phyloP scores from a whole-genome alignment of 139 green algal species.

The Picochlorum sp. region DNA sequence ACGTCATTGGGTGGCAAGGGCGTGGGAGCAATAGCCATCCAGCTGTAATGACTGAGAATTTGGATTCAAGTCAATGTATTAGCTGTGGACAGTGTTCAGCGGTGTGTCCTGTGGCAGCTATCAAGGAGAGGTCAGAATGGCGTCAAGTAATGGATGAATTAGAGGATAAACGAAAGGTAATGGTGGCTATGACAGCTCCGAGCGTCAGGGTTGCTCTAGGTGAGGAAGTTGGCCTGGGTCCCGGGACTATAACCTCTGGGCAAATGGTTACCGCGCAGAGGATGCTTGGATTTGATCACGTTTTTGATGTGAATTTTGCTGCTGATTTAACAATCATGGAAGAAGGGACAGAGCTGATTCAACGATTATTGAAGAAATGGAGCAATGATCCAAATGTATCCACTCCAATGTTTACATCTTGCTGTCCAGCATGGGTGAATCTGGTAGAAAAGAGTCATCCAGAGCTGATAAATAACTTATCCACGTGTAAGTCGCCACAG shows the following conservation, averaged over 20 bases:
- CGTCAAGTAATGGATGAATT: slow-evolving; percentile 24
- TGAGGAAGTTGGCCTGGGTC: slow-evolving; percentile 36
- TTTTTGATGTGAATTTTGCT: slow-evolving; percentile 36
- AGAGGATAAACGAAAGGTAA: slow-evolving; percentile 32
- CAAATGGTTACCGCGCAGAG: slow-evolving; percentile 43
- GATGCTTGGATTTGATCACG: slow-evolving; percentile 47
- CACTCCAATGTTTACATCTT: slow-evolving; percentile 67
- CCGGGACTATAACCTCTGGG: slow-evolving; percentile 23
- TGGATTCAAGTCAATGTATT: slow-evolving; percentile 23
- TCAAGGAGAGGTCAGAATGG: slow-evolving; percentile 31
- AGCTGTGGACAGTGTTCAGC: slow-evolving; percentile 31
- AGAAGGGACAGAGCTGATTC: slow-evolving; percentile 48
- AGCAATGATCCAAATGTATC: not conserved
- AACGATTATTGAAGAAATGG: slow-evolving; percentile 17
- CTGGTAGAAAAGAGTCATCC: slow-evolving; percentile 55
- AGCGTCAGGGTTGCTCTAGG: slow-evolving; percentile 47
- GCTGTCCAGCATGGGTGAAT: slow-evolving; percentile 43
- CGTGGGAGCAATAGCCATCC: slow-evolving; percentile 22
- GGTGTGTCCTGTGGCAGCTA: slow-evolving; percentile 34
- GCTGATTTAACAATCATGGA: slow-evolving; percentile 71
- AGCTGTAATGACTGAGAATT: slow-evolving; percentile 4
- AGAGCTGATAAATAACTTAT: slow-evolving; percentile 60
- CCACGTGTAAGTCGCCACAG: slow-evolving; percentile 44
- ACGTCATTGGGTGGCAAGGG: slow-evolving; percentile 32
- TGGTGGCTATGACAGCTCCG: slow-evolving; percentile 39